Evolutionary conservation across 129 eudicot species (phyloP), one percentile per base, ranked within the genome.

Genomic region (Pseudognaphalium luteoalbum): DNA sequence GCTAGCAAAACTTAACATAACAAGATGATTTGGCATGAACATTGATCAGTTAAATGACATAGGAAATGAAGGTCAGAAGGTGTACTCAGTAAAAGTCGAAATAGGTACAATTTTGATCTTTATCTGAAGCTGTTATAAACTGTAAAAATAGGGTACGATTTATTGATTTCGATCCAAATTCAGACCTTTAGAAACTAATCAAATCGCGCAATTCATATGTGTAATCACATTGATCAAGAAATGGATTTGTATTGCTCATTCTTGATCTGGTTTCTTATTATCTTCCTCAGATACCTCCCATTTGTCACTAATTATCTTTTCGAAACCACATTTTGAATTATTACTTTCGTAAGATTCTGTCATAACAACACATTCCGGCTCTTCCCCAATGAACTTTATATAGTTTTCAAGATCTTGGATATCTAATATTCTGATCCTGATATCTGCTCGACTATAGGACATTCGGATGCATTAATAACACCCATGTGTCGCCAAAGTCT

Each of bases 261-360:
- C 37, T 63, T 32, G 54, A 66, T 66, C 61, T 15, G 57, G 67
- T n/a, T 72, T 58, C 15, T 14, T 73, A 21, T 33, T 19, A 76
- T 83, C 89, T 75, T 89, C 96, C 7, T 89, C 88, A 50, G 87
- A 89, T 41, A 66, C 83, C 82, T 83, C 88, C 90, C 90, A 85
- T 3, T 85, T 29, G 22, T 87, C 70, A 0, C 88, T 89, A 15
- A 85, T 80, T 30, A 85, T 75, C 22, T 85, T 83, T 78, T 68
- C 71, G 69, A 85, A 58, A 20, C 47, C 12, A 17, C 56, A 39
- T 21, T 44, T 62, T 1, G 68, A 33, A 60, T 71, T 62, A 17
- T 59, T 59, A n/a, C n/a, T 16, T 70, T 61, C 74, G 7, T 33
- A 66, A 9, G n/a, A 14, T 22, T 50, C 4, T 6, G 5, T 20